These are phyloP conservation scores for Neurospora sp. DNA, from an alignment of 495 filamentous ascomycete species.

Conservation along the genomic window DNA sequence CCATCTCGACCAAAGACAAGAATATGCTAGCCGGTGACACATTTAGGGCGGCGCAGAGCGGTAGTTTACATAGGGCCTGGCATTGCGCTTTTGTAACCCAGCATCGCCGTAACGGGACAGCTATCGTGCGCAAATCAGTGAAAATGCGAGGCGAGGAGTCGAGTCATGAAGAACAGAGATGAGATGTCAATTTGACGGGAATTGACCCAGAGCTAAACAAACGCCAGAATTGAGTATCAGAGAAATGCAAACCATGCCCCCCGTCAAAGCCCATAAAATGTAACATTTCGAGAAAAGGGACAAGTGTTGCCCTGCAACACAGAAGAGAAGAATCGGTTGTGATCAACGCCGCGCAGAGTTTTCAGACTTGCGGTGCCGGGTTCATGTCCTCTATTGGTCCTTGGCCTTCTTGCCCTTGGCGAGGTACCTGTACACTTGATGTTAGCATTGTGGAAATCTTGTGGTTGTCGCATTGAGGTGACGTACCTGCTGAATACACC, in stretches of 20 bases:
- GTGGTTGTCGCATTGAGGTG: neutral
- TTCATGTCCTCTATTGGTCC: slow-evolving; percentile 15
- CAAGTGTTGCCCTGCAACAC: neutral
- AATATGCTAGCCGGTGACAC: neutral
- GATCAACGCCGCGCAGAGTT: neutral
- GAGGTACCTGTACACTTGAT: slow-evolving; percentile 19
- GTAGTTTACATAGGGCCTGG: neutral
- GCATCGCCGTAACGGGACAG: neutral
- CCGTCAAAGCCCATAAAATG: neutral
- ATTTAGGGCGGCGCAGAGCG: neutral
- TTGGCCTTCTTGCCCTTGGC: slow-evolving; percentile 33
- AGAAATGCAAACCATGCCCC: neutral
- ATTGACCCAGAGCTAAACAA: neutral
- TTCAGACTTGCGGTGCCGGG: neutral
- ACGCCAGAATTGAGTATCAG: neutral
- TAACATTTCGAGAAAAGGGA: neutral
- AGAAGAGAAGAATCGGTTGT: neutral
- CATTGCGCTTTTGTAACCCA: neutral
- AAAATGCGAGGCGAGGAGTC: neutral
- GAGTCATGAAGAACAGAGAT: neutral
- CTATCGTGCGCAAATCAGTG: neutral
- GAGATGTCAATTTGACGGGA: neutral
- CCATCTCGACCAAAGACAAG: neutral
- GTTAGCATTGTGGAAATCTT: neutral
- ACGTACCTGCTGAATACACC: slow-evolving; percentile 31